These are phyloP conservation scores for Metschnikowia sp. DNA, from an alignment of 805 yeast genomes.

Conservation along the genomic window DNA sequence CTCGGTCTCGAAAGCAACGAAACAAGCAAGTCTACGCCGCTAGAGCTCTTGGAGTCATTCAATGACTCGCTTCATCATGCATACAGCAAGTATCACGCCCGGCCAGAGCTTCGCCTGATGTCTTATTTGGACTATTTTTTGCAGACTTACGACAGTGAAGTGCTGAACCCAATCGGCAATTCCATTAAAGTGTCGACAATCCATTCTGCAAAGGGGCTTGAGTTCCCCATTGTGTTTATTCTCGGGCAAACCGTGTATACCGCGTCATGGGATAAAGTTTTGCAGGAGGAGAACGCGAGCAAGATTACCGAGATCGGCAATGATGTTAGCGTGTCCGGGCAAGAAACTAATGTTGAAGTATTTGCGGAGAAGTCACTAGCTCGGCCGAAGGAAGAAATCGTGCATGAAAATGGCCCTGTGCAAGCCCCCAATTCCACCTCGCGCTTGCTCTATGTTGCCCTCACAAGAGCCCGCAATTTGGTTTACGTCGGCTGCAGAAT, in stretches of 20 bases:
- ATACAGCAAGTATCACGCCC: slow-evolving; percentile 4
- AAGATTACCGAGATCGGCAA: neutral
- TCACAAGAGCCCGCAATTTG: slow-evolving; percentile 57
- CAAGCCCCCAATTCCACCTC: slow-evolving; percentile 1
- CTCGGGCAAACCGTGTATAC: slow-evolving; percentile 12
- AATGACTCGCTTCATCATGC: slow-evolving; percentile 17
- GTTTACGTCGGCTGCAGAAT: slow-evolving; percentile 31
- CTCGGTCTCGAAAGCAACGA: slow-evolving; percentile 2
- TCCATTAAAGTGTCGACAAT: slow-evolving; percentile 60
- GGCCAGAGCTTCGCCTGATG: slow-evolving; percentile 5
- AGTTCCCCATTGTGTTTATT: slow-evolving; percentile 66
- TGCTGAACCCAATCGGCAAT: slow-evolving; percentile 22
- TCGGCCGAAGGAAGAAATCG: neutral
- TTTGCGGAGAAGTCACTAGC: no score
- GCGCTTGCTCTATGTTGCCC: slow-evolving; percentile 59
- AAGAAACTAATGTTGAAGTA: no score
- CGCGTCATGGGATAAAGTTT: slow-evolving; percentile 12
- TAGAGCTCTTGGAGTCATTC: slow-evolving; percentile 13
- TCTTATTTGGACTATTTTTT: slow-evolving; percentile 39
- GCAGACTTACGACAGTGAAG: slow-evolving; percentile 38
- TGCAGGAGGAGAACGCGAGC: slow-evolving; percentile 3
- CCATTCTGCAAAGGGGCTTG: slow-evolving; percentile 73
- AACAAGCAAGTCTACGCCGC: slow-evolving; percentile 4
- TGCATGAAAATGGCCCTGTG: neutral
- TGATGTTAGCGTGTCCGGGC: no score